Base-by-base conservation (phyloP, 139 green algal species). In the Spirogloea muscicola region DNA sequence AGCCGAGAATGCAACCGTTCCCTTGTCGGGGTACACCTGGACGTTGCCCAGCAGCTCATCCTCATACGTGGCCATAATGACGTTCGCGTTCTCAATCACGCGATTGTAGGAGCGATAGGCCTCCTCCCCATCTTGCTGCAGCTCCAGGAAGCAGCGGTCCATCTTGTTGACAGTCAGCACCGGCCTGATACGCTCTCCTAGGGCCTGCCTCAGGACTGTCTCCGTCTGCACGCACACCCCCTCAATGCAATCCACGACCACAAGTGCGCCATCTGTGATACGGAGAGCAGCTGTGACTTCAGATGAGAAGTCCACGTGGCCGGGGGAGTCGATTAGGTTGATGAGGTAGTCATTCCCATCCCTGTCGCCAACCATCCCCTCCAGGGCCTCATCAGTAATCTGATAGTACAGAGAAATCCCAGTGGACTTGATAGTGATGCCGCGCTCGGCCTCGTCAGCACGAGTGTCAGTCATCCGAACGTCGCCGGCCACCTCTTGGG, bases 361-460 rank as follows among this genome's bases (percentile, higher is more conserved):
- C 29, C 90, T 84, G 52, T 87, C 63, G 34, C 84, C 87, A 55
- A 85, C 90, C 73, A 91, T 90, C 64, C 79, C 86, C 74, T 92
- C 86, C 51, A 97, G 87, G 49, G 86, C 66, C 38, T 89, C 86
- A 1, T 96, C 90, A 0, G 69, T 58, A 84, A 97, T 95, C 71
- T 93, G 72, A 84, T 98, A 99, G 85, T 97, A 98, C 62, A 99
- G 90, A 4, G 95, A 98, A 81, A 99, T 99, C 64, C 90, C 90
- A 34, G 95, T 99, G 49, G 92, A 98, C 91, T 99, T 99, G 89
- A 99, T 99, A 71, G 95, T 99, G 82, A 99, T 98, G 74, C 95
- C 92, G 55, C 95, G 91, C 78, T 98, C 94, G 84, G 97, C 92
- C 88, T 99, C 95, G 79, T 99, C 95, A 58, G 90, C 85, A 57